A percentile compares a stretch with the other conserved stretches of the same genome.
These are phyloP conservation scores for Diplogelasinospora grovesii DNA, from an alignment of 495 filamentous ascomycete genomes.

Conservation along the genomic window DNA sequence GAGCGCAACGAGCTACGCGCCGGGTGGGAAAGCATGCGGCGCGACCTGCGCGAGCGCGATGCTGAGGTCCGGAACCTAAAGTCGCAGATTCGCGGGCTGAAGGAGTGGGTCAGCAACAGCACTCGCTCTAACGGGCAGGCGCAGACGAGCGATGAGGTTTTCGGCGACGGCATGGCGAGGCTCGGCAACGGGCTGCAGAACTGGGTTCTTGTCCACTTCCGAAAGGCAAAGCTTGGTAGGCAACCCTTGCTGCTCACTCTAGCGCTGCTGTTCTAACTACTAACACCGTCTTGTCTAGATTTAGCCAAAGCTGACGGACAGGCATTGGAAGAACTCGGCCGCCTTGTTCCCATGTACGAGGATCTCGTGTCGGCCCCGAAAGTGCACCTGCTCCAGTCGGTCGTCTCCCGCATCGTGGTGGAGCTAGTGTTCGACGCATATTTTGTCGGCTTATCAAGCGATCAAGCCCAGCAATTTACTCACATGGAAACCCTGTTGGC, in stretches of 20 bases:
- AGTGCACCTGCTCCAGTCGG: conserved; percentile 46
- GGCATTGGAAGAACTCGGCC: conserved; percentile 31
- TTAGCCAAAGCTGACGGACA: conserved; percentile 27
- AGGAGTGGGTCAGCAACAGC: conserved; percentile 49
- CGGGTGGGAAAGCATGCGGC: conserved; percentile 31
- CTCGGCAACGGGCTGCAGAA: conserved; percentile 52
- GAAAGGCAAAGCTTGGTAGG: conserved; percentile 45
- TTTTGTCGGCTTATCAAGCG: conserved; percentile 43
- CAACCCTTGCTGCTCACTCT: conserved; percentile 4
- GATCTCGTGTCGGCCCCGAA: conserved; percentile 40
- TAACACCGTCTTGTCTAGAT: conserved; percentile 26
- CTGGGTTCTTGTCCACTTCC: conserved; percentile 50
- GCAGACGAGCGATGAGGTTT: conserved; percentile 48
- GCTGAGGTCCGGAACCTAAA: conserved; percentile 36
- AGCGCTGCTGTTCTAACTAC: neutral
- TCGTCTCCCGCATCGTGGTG: conserved; percentile 45
- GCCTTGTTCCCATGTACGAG: conserved; percentile 45
- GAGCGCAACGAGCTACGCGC: conserved; percentile 36
- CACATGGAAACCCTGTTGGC: conserved; percentile 40
- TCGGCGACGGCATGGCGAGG: conserved; percentile 40
- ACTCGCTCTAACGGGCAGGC: conserved; percentile 34
- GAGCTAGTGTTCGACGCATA: conserved; percentile 46
- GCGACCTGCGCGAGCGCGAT: conserved; percentile 32
- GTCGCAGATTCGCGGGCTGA: conserved; percentile 45
- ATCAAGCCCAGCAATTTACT: conserved; percentile 34